Conservation (phyloP, 768 basidiomycete genomes). For the Phaeolepiota aurea region DNA sequence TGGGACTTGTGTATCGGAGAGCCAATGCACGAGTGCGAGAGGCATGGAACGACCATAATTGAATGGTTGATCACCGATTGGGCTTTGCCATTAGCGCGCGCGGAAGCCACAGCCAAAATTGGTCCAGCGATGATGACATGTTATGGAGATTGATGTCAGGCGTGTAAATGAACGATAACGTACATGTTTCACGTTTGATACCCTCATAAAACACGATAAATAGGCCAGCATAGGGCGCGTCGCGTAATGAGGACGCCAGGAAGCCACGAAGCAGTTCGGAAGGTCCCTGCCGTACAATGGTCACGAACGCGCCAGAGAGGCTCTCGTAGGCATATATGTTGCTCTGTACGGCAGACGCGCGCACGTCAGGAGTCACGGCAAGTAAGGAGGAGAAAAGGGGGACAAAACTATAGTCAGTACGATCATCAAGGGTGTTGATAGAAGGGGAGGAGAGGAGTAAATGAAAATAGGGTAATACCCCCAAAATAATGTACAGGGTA, state of each 20-base stretch:
- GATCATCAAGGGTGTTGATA: background rate
- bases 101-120: too few species aligned
- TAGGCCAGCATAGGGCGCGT: conserved; percentile 90
- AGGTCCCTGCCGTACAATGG: conserved; percentile 63
- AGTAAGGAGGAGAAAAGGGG: conserved; percentile 3
- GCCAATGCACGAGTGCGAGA: too few species aligned
- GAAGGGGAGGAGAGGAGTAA: background rate
- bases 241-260: conserved; percentile 80
- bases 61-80: too few species aligned
- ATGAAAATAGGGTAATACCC: background rate
- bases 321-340: conserved; percentile 67
- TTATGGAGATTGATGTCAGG: background rate
- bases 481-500: background rate
- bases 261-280: conserved; percentile 82
- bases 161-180: conserved; percentile 10
- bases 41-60: too few species aligned
- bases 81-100: too few species aligned
- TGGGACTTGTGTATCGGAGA: too few species aligned
- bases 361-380: too few species aligned
- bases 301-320: conserved; percentile 46
- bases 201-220: conserved; percentile 87
- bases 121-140: background rate
- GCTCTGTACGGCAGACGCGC: conserved; percentile 55
- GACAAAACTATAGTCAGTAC: background rate
- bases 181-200: conserved; percentile 69